These are phyloP conservation scores for Puccinia coronata DNA, from an alignment of 1,284 basidiomycete species.

Conservation along the genomic window DNA sequence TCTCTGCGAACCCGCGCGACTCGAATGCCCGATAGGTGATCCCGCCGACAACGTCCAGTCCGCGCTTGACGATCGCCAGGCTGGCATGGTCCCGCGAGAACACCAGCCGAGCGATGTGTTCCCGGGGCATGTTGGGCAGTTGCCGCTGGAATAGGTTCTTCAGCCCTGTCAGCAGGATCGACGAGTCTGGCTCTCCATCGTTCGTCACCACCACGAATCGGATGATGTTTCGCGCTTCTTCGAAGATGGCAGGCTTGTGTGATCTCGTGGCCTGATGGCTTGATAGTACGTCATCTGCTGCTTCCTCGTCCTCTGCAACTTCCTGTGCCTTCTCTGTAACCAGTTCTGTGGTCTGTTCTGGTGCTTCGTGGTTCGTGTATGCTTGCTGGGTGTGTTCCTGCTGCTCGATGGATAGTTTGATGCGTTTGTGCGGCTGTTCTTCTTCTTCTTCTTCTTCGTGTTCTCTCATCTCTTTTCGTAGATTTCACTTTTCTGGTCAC, in stretches of 20 bases:
- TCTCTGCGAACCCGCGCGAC: slow-evolving; percentile 92
- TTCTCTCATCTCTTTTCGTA: slow-evolving; percentile 1
- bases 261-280: slow-evolving; percentile 24
- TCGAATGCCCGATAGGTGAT: slow-evolving; percentile 97
- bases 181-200: slow-evolving; percentile 68
- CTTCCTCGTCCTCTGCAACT: neutral
- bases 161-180: slow-evolving; percentile 85
- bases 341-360: neutral
- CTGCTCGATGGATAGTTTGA: neutral
- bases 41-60: slow-evolving; percentile 93
- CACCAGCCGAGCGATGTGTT: slow-evolving; percentile 95
- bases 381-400: neutral
- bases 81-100: slow-evolving; percentile 88
- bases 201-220: slow-evolving; percentile 83
- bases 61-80: slow-evolving; percentile 92
- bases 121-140: slow-evolving; percentile 97
- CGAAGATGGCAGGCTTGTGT: slow-evolving; percentile 69
- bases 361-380: neutral
- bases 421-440: slow-evolving; percentile 23
- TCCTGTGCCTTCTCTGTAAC: too few species aligned
- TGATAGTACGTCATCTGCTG: slow-evolving; percentile 18
- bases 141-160: slow-evolving; percentile 98
- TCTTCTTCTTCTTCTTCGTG: slow-evolving; percentile 6
- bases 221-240: slow-evolving; percentile 81
- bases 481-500: neutral